A percentile compares a stretch with the other conserved stretches of the same genome.
Conservation (phyloP, 371 early-diverging fungal species). For the Rhizopus stolonifer region DNA sequence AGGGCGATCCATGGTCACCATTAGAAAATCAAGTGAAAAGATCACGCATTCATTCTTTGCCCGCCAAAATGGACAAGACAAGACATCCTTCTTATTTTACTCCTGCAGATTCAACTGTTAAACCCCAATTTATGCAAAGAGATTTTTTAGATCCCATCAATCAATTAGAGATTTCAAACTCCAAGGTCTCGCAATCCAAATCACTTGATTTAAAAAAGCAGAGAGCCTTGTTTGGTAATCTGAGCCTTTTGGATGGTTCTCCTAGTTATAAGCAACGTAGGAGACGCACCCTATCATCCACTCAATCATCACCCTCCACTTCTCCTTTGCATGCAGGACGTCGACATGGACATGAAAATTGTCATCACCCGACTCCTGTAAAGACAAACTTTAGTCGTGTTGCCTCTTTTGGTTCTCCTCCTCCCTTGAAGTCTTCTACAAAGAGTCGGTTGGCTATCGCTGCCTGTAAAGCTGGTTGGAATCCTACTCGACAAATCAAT, state of each 20-base stretch:
- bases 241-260: constrained; percentile 69
- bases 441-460: constrained; percentile 39
- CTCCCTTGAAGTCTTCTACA: neutral
- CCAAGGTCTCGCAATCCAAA: constrained; percentile 20
- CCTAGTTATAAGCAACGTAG: constrained; percentile 73
- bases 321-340: constrained; percentile 18
- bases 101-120: constrained; percentile 1
- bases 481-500: too few species aligned
- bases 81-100: neutral
- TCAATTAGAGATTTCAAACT: constrained; percentile 27
- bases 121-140: neutral
- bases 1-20: constrained; percentile 14
- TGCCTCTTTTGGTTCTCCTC: constrained; percentile 1
- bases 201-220: constrained; percentile 43
- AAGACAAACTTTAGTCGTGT: constrained; percentile 1
- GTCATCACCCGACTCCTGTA: constrained; percentile 27
- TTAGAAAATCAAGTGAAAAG: neutral
- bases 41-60: neutral
- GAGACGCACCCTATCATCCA: constrained; percentile 60
- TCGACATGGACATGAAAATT: constrained; percentile 30
- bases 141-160: constrained; percentile 29
- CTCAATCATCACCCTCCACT: constrained; percentile 15
- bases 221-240: constrained; percentile 54
- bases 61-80: neutral
- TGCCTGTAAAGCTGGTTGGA: constrained; percentile 33